phyloP scores from a whole-genome alignment of 345 rosid species.

The Acer campestre region DNA sequence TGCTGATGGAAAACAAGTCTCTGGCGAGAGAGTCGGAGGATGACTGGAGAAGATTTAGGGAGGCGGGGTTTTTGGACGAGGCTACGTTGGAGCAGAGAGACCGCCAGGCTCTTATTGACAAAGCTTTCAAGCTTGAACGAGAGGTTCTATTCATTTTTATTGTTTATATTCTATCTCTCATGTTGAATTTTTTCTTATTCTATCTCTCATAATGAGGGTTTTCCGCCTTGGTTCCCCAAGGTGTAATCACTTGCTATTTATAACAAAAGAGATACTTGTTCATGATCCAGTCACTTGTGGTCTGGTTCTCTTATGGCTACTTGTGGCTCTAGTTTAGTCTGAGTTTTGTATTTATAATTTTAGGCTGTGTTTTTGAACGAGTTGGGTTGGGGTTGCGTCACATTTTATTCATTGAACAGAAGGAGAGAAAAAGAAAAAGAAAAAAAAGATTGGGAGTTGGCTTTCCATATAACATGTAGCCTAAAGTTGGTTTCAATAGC shows the following conservation, averaged over 20 bases:
- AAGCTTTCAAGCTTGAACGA: slow-evolving; percentile 58
- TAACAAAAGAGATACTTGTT: background rate
- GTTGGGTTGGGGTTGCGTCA: too few species aligned
- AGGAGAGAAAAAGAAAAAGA: too few species aligned
- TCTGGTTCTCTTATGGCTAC: background rate
- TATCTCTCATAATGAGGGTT: background rate
- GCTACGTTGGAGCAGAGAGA: slow-evolving; percentile 69
- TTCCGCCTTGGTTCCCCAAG: background rate
- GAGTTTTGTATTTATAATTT: background rate
- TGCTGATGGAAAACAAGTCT: slow-evolving; percentile 30
- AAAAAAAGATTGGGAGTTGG: too few species aligned
- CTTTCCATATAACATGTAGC: too few species aligned
- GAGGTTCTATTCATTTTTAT: slow-evolving; percentile 44
- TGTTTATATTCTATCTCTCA: background rate
- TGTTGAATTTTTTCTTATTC: background rate
- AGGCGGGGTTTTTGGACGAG: slow-evolving; percentile 80
- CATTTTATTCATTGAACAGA: background rate
- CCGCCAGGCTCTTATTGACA: slow-evolving; percentile 61
- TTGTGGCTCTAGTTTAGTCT: background rate
- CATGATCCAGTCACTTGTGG: background rate
- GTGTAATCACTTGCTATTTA: background rate
- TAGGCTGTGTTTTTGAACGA: background rate
- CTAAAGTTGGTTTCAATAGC: too few species aligned
- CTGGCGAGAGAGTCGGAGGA: slow-evolving; percentile 47
- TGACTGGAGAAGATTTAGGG: slow-evolving; percentile 81